These are phyloP conservation scores for Candida stauntonica DNA, from an alignment of 805 yeast genomes.

Conservation along the genomic window DNA sequence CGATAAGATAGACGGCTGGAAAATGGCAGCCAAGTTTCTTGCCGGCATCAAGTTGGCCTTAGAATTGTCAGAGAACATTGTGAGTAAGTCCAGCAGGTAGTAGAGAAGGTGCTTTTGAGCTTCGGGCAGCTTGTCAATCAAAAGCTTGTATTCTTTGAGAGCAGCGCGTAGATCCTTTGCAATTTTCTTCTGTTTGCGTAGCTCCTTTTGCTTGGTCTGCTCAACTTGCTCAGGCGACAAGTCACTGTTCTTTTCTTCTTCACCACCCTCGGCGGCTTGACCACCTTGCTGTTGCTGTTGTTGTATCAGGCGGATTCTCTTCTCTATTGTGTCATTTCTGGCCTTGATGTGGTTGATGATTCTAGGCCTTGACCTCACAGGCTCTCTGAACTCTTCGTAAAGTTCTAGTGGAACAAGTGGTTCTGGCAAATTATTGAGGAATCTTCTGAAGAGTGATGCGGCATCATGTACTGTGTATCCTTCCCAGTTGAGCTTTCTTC, in stretches of 20 bases:
- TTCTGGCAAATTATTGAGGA: conserved; percentile 82
- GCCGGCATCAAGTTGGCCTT: conserved; percentile 86
- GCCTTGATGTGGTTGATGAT: conserved; percentile 62
- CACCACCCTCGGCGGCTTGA: conserved; percentile 6
- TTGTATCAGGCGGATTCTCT: conserved; percentile 32
- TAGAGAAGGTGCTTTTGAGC: conserved; percentile 77
- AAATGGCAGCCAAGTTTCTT: conserved; percentile 88
- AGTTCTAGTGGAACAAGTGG: conserved; percentile 79
- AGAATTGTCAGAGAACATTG: conserved; percentile 78
- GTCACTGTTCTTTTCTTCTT: conserved; percentile 13
- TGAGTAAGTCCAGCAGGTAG: conserved; percentile 80
- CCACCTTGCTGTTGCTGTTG: conserved; percentile 15
- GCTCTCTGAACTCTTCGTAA: conserved; percentile 76
- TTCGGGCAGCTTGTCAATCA: conserved; percentile 70
- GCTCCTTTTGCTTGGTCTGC: conserved; percentile 30
- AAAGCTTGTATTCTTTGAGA: conserved; percentile 61
- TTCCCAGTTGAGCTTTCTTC: conserved; percentile 81
- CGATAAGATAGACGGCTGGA: conserved; percentile 92
- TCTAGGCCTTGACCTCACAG: conserved; percentile 59
- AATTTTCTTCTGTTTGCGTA: conserved; percentile 46
- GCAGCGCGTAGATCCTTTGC: conserved; percentile 65
- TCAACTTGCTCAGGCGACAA: conserved; percentile 26
- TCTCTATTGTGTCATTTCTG: conserved; percentile 41
- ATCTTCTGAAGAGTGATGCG: conserved; percentile 83
- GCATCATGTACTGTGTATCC: conserved; percentile 96